These are phyloP conservation scores for Tetradesmus obliquus DNA, from an alignment of 139 green algal genomes.

Conservation along the genomic window DNA sequence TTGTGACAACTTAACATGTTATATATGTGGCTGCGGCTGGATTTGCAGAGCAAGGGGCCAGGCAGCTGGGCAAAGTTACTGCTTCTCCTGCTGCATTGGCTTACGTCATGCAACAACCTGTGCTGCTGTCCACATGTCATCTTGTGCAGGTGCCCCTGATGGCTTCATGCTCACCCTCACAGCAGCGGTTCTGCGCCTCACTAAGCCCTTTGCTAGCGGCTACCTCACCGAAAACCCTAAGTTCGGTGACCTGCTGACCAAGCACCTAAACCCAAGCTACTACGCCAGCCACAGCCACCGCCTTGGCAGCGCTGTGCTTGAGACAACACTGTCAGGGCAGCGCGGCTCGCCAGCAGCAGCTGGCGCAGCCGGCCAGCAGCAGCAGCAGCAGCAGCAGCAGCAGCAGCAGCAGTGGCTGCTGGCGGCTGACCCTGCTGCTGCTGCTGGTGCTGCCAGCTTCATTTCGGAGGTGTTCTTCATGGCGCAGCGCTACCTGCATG, in stretches of 20 bases:
- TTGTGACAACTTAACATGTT: background rate
- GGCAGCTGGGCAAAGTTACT: background rate
- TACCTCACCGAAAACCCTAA: constrained; percentile 48
- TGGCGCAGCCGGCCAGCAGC: background rate
- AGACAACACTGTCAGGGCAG: constrained; percentile 44
- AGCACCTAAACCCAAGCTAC: constrained; percentile 58
- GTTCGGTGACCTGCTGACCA: constrained; percentile 55
- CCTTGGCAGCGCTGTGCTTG: constrained; percentile 16
- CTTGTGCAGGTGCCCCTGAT: constrained; percentile 52
- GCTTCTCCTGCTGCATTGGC: background rate
- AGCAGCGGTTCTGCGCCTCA: constrained; percentile 54
- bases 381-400: constrained; percentile 3
- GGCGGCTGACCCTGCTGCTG: constrained; percentile 15
- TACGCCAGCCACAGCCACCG: constrained; percentile 55
- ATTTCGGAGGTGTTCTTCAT: constrained; percentile 84
- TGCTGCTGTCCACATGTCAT: background rate
- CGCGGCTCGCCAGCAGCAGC: background rate
- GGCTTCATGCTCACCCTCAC: constrained; percentile 56
- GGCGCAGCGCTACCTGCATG: constrained; percentile 66
- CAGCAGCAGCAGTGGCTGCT: constrained; percentile 30
- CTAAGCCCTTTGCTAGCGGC: constrained; percentile 58
- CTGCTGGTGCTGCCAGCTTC: constrained; percentile 64
- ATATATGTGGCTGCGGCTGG: constrained; percentile 24
- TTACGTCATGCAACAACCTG: background rate
- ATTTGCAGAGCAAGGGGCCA: no score